Percentiles rank a stretch among this genome's conserved stretches.
These are phyloP conservation scores for Isochrysis galbana DNA, from an alignment of 78 protist species.

Conservation along the genomic window DNA sequence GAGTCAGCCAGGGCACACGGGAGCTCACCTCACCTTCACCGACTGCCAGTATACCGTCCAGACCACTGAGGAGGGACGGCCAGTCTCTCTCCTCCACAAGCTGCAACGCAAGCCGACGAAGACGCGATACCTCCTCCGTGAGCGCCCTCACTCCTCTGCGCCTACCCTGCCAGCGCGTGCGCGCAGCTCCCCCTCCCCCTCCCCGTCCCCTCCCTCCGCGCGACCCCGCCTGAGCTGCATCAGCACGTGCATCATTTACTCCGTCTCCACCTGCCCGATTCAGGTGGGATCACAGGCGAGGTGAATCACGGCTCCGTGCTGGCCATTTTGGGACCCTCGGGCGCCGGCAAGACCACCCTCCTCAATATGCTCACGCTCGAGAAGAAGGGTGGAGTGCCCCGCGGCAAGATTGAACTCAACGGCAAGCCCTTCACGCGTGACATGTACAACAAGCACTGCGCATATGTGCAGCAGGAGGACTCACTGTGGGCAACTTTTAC, in stretches of 20 bases:
- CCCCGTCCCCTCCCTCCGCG: no score
- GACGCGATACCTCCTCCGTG: neutral
- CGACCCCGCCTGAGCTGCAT: no score
- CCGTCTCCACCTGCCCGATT: no score
- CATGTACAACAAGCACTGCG: neutral
- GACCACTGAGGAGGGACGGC: neutral
- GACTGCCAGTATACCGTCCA: neutral
- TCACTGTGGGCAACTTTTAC: neutral
- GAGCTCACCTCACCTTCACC: neutral
- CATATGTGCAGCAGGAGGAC: slow-evolving; percentile 4
- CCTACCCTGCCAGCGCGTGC: no score
- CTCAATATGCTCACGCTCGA: neutral
- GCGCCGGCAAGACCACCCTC: slow-evolving; percentile 25
- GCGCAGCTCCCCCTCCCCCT: no score
- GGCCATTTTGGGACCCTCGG: slow-evolving; percentile 30
- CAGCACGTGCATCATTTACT: no score
- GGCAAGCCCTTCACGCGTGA: neutral
- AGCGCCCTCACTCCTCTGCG: no score
- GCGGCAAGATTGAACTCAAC: neutral
- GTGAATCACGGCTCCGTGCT: neutral
- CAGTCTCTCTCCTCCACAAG: neutral
- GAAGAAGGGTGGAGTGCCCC: neutral
- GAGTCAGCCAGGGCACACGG: no score
- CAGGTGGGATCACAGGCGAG: neutral
- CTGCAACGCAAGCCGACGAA: neutral